Conservation (phyloP, 768 basidiomycete species). For the Galerina sulciceps region DNA sequence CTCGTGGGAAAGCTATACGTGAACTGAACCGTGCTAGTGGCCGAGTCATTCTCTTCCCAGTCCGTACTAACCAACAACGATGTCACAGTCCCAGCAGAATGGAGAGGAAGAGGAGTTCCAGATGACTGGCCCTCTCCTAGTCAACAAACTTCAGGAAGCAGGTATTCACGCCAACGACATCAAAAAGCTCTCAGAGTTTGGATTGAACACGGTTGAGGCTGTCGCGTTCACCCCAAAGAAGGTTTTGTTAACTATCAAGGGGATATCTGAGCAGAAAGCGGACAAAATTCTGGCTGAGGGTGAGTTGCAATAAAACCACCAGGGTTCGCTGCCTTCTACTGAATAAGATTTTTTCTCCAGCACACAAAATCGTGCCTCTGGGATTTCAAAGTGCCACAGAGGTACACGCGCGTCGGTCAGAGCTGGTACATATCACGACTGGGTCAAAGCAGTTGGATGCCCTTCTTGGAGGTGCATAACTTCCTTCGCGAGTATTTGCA, state of each 20-base stretch:
- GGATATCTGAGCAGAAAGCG: constrained; percentile 95
- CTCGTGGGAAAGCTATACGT: constrained; percentile 23
- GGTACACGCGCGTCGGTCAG: constrained; percentile 92
- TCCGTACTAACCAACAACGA: constrained; percentile 33
- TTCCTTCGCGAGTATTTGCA: not conserved
- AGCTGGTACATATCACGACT: constrained; percentile 95
- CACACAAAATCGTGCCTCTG: constrained; percentile 93
- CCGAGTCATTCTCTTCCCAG: not conserved
- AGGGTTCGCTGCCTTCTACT: not conserved
- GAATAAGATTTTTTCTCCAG: constrained; percentile 41
- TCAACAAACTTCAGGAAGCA: constrained; percentile 84
- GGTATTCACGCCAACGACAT: constrained; percentile 91
- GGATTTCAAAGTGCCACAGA: constrained; percentile 99
- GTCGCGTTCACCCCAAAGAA: constrained; percentile 99
- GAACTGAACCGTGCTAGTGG: constrained; percentile 1
- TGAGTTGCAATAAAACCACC: constrained; percentile 32
- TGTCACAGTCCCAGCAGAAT: constrained; percentile 47
- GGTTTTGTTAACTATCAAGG: constrained; percentile 86
- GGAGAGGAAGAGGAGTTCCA: constrained; percentile 57
- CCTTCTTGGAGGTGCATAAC: constrained; percentile 78
- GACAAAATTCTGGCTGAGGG: constrained; percentile 96
- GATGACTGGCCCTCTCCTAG: constrained; percentile 81
- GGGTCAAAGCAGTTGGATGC: constrained; percentile 97
- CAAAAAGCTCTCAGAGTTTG: constrained; percentile 93
- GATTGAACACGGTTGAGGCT: constrained; percentile 91